These are phyloP conservation scores for Zea luxurians DNA, from an alignment of 176 grass and related monocot species.

Conservation along the genomic window DNA sequence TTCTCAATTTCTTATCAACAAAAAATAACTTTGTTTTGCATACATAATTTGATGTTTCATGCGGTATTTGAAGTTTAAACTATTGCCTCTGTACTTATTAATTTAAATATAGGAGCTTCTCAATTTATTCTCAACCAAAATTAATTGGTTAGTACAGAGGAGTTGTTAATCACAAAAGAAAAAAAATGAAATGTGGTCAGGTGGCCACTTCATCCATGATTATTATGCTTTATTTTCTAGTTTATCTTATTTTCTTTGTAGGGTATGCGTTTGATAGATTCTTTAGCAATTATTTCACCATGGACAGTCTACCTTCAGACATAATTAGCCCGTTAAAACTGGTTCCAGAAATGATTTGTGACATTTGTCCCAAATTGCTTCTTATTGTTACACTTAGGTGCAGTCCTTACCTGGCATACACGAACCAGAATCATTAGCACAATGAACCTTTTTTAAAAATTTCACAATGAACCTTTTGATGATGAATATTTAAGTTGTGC, in stretches of 20 bases:
- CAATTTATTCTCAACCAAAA: neutral
- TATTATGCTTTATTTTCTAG: neutral
- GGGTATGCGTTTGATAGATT: slow-evolving; percentile 8
- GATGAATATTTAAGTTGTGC: neutral
- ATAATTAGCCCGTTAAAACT: slow-evolving; percentile 26
- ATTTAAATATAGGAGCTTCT: neutral
- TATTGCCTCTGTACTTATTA: neutral
- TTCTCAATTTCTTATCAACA: neutral
- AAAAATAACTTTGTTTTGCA: slow-evolving; percentile 1
- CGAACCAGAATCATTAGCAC: slow-evolving; percentile 29
- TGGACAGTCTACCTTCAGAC: slow-evolving; percentile 19
- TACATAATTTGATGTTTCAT: slow-evolving; percentile 2
- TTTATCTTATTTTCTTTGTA: neutral
- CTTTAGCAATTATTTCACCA: slow-evolving; percentile 13
- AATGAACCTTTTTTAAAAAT: slow-evolving; percentile 6
- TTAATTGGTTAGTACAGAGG: slow-evolving; percentile 14
- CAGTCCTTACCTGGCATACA: slow-evolving; percentile 28
- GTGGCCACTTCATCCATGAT: neutral
- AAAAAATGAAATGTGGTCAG: slow-evolving; percentile 21
- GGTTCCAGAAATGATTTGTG: slow-evolving; percentile 26
- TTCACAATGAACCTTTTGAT: slow-evolving; percentile 18
- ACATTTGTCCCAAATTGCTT: slow-evolving; percentile 1
- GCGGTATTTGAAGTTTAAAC: neutral
- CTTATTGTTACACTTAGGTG: slow-evolving; percentile 13
- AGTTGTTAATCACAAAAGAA: slow-evolving; percentile 1